These are phyloP conservation scores for Ramularia collo-cygni DNA, from an alignment of 2,329 filamentous ascomycete species.

Conservation along the genomic window DNA sequence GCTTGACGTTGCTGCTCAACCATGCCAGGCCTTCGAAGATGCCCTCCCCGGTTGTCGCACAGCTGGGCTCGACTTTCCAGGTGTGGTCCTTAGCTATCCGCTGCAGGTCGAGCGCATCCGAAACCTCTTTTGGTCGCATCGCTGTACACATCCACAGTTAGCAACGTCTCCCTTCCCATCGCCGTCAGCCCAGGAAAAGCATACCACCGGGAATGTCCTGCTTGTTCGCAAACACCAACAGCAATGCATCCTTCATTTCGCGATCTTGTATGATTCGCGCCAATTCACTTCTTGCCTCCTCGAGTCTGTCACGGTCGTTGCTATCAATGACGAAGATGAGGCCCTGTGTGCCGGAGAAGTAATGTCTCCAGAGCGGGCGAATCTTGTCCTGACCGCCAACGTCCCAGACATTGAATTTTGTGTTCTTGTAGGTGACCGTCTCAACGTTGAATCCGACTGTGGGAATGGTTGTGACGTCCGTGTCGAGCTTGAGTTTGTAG, in stretches of 20 bases:
- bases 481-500: conserved; percentile 99
- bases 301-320: conserved; percentile 96
- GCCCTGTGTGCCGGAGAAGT: conserved; percentile 96
- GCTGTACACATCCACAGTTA: conserved; percentile 26
- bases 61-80: conserved; percentile 50
- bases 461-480: conserved; percentile 98
- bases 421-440: conserved; percentile 99
- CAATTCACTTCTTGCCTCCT: conserved; percentile 92
- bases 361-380: conserved; percentile 97
- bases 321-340: conserved; percentile 99
- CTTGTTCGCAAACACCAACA: conserved; percentile 99
- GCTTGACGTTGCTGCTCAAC: conserved; percentile 46
- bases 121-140: conserved; percentile 46
- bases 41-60: conserved; percentile 46
- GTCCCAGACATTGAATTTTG: conserved; percentile 99
- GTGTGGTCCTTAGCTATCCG: conserved; percentile 46
- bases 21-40: conserved; percentile 49
- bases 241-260: conserved; percentile 92
- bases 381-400: conserved; percentile 99
- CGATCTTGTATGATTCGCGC: conserved; percentile 98
- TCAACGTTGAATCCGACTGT: conserved; percentile 99
- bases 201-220: conserved; percentile 85
- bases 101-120: conserved; percentile 42
- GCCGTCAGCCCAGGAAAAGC: conserved; percentile 36
- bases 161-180: not conserved